Conservation (phyloP, 2,329 filamentous ascomycete genomes). For the Aspergillus bombycis region DNA sequence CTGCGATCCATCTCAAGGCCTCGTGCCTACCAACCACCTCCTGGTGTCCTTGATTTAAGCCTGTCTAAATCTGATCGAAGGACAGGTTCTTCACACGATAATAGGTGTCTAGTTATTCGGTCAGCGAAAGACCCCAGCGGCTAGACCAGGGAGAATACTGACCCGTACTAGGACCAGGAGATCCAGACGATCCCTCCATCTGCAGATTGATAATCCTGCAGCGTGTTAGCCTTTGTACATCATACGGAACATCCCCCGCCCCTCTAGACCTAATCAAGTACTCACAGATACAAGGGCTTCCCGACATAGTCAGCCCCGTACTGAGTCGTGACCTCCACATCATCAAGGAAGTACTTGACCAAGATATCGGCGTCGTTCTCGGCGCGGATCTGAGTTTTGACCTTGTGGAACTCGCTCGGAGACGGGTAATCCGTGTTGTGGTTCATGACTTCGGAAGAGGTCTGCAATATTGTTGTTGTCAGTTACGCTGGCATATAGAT, state of each 20-base stretch:
- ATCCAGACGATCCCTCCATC: constrained; percentile 28
- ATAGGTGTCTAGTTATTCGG: constrained; percentile 5
- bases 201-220: constrained; percentile 29
- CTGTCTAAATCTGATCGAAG: constrained; percentile 9
- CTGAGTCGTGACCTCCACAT: constrained; percentile 53
- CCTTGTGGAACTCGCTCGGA: constrained; percentile 53
- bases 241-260: neutral
- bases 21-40: neutral
- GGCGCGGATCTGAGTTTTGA: constrained; percentile 56
- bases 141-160: neutral
- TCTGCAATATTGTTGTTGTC: constrained; percentile 21
- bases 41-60: neutral
- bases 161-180: constrained; percentile 18
- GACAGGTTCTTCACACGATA: constrained; percentile 17
- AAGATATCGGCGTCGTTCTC: constrained; percentile 55
- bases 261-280: neutral
- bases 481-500: neutral
- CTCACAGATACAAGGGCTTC: constrained; percentile 42
- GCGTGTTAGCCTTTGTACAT: neutral
- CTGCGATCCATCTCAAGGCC: neutral
- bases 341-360: constrained; percentile 61
- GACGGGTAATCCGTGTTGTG: constrained; percentile 53
- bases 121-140: neutral
- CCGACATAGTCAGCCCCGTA: constrained; percentile 55
- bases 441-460: constrained; percentile 50